These are phyloP conservation scores for Thozetella sp. DNA, from an alignment of 495 filamentous ascomycete species.

Conservation along the genomic window DNA sequence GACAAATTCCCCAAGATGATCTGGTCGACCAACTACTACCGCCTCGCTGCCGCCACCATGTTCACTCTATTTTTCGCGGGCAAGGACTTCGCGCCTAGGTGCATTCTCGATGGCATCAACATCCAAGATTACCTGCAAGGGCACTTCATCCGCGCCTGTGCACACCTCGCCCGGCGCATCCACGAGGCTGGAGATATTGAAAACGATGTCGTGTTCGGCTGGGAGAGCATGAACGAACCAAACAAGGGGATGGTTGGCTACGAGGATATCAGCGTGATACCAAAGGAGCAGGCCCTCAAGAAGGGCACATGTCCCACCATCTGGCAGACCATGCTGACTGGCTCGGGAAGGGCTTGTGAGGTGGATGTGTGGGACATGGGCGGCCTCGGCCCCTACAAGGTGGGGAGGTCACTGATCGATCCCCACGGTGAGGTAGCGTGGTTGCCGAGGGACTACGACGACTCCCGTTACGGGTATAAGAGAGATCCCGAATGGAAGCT, in stretches of 20 bases:
- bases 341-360: conserved; percentile 87
- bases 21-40: conserved; percentile 95
- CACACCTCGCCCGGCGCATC: conserved; percentile 80
- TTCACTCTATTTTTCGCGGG: conserved; percentile 95
- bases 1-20: conserved; percentile 96
- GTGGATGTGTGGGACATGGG: conserved; percentile 93
- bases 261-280: conserved; percentile 80
- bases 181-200: conserved; percentile 90
- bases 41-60: conserved; percentile 84
- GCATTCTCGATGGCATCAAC: conserved; percentile 90
- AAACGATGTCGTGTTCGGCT: conserved; percentile 86
- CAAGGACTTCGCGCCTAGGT: conserved; percentile 92
- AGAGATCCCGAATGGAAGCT: conserved; percentile 87
- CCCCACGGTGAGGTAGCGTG: conserved; percentile 85
- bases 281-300: conserved; percentile 85
- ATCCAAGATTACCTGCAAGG: conserved; percentile 95
- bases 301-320: conserved; percentile 93
- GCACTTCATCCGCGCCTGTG: conserved; percentile 80
- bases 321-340: conserved; percentile 90
- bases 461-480: conserved; percentile 86
- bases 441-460: conserved; percentile 80
- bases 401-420: conserved; percentile 80
- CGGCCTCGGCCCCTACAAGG: conserved; percentile 86
- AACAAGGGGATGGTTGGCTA: conserved; percentile 88
- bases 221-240: conserved; percentile 95